Conservation (phyloP, 1,284 basidiomycete species). For the Gomphus bonarii region DNA sequence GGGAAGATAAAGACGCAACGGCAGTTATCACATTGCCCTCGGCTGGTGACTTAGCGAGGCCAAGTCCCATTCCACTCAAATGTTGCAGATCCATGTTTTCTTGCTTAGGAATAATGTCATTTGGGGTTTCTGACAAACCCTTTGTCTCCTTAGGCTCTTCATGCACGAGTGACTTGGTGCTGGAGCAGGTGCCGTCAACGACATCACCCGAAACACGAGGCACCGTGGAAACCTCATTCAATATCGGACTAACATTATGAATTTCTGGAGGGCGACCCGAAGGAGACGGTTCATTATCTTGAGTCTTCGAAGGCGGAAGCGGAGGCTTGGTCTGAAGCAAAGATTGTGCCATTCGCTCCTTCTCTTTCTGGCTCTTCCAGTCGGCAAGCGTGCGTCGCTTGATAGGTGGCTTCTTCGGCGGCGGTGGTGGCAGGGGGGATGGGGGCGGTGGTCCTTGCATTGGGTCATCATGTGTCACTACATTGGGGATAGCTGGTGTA, state of each 20-base stretch:
- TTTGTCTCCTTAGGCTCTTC: background rate
- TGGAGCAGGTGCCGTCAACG: background rate
- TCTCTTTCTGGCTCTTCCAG: conserved; percentile 8
- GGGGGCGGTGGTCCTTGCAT: background rate
- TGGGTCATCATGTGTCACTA: background rate
- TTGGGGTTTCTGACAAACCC: background rate
- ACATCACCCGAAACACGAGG: background rate
- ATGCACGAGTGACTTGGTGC: background rate
- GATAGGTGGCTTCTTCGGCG: background rate
- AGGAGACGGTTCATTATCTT: background rate
- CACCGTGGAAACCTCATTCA: background rate
- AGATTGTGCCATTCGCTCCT: background rate
- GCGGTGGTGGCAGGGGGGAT: background rate
- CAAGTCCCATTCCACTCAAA: background rate
- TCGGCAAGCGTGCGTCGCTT: conserved; percentile 6
- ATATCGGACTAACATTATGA: background rate
- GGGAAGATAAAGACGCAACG: background rate
- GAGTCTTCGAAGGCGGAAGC: background rate
- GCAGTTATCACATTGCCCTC: background rate
- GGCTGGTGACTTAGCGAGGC: background rate
- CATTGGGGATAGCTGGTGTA: background rate
- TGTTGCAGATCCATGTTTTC: background rate
- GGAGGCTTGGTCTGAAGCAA: background rate
- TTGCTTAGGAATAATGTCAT: background rate
- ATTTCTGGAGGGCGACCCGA: background rate